phyloP scores from a whole-genome alignment of 257 asterid species.

The Solanum chilense region DNA sequence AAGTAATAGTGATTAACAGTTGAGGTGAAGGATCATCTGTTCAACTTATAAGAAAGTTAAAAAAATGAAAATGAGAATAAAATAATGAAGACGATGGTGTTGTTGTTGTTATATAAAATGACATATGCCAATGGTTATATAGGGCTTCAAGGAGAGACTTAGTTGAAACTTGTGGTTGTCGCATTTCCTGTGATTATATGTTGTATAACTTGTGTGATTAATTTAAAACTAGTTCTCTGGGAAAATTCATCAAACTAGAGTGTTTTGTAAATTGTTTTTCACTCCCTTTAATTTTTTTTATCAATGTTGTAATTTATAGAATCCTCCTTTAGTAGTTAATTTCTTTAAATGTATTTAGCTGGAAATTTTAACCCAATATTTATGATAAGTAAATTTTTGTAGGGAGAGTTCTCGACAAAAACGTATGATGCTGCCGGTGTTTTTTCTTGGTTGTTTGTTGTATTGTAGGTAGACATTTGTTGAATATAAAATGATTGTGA shows the following conservation, averaged over 20 bases:
- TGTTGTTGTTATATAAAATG: background rate
- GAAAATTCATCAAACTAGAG: background rate
- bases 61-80: background rate
- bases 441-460: no score
- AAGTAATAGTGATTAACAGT: background rate
- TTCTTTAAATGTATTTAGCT: no score
- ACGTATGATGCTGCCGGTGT: no score
- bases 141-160: no score
- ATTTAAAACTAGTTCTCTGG: background rate
- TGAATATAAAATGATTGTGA: no score
- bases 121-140: background rate
- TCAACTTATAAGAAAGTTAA: background rate
- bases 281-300: no score
- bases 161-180: background rate
- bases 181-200: background rate
- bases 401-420: no score
- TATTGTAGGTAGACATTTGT: no score
- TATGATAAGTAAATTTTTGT: no score
- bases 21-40: background rate
- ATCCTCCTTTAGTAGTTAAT: no score
- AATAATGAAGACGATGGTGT: background rate
- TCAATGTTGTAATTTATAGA: no score
- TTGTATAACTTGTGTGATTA: background rate
- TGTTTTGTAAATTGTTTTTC: background rate
- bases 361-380: no score